Evolutionary conservation across 371 early-diverging fungal species (phyloP).

Genomic region (Mucor irregularis): DNA sequence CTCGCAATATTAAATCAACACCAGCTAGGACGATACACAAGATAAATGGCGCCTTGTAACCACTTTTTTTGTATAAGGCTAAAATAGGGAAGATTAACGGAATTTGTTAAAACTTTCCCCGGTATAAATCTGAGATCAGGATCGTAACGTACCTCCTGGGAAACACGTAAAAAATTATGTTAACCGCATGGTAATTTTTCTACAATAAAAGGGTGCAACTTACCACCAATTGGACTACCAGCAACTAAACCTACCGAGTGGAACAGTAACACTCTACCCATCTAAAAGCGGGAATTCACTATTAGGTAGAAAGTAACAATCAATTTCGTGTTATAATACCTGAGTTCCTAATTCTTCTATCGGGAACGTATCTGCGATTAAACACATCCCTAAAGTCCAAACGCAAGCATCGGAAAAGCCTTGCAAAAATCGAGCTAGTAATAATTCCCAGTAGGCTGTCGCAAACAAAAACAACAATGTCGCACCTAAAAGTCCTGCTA

Average conservation of each 20-base stretch:
- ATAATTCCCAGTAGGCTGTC: slow-evolving; percentile 45
- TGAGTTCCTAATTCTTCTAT: slow-evolving; percentile 51
- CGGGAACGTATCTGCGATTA: slow-evolving; percentile 57
- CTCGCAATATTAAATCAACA: slow-evolving; percentile 45
- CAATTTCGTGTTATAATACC: too few relatives aligned
- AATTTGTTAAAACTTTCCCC: too few relatives aligned
- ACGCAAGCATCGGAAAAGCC: slow-evolving; percentile 58
- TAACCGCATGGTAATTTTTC: too few relatives aligned
- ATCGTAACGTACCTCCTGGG: too few relatives aligned
- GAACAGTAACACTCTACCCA: slow-evolving; percentile 55
- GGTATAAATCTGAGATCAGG: too few relatives aligned
- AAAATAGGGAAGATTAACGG: too few relatives aligned
- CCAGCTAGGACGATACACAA: slow-evolving; percentile 59
- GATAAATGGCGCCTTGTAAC: slow-evolving; percentile 61
- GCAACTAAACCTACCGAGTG: slow-evolving; percentile 56
- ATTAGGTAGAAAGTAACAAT: not conserved
- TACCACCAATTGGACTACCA: slow-evolving; percentile 58
- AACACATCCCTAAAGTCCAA: slow-evolving; percentile 54
- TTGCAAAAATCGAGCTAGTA: slow-evolving; percentile 61
- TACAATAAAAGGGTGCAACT: too few relatives aligned
- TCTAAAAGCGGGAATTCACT: slow-evolving; percentile 24
- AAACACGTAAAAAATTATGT: too few relatives aligned
- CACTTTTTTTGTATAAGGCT: slow-evolving; percentile 52
- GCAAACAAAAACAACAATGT: slow-evolving; percentile 60
- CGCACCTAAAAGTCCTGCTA: slow-evolving; percentile 45